Evolutionary conservation across 176 grass and related monocot genomes (phyloP), one percentile per base, ranked within the genome.

Genomic region (Oryza brachyantha): DNA sequence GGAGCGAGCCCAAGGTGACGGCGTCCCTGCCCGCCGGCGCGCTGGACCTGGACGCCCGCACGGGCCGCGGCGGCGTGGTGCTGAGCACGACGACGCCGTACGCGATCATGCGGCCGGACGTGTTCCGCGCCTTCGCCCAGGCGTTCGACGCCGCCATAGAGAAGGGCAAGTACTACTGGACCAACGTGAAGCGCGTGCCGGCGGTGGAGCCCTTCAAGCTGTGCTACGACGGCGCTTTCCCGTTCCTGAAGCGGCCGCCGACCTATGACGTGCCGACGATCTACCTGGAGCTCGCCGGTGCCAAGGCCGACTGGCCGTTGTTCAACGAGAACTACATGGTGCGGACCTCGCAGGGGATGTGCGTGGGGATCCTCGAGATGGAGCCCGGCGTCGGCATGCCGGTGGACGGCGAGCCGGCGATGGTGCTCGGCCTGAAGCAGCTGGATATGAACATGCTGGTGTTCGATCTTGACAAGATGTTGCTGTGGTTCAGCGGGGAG

Each of bases 401-500:
- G 26, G 62, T 66, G 42, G 81, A 43, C 11, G 66, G 66, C 52
- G 66, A 71, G 61, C 26, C 64, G 46, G 81, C 81, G 21, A 39
- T 90, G 43, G 65, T 81, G 57, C 26, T 93, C 29, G 87, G 87
- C 4, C 64, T 84, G 52, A 90, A 82, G 59, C 87, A 87, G 65
- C 76, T 87, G 81, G 91, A 93, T 61, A 69, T 75, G 50, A 90
- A 70, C 62, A 77, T 93, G 35, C 65, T 93, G 32, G 70, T 86
- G 75, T 93, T 93, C 61, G 87, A 93, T 69, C 37, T 72, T 9
- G 80, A 55, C 31, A 90, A 68, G 1, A 68, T 68, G 52, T 63
- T 35, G n/a, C 31, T 90, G 8, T 86, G 84, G 17, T 87, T 83
- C 45, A 84, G 55, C 16, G 55, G 70, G n/a, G 80, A 72, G 14